Conservation (phyloP, 2,329 filamentous ascomycete genomes). For the Phialemoniopsis sp. region DNA sequence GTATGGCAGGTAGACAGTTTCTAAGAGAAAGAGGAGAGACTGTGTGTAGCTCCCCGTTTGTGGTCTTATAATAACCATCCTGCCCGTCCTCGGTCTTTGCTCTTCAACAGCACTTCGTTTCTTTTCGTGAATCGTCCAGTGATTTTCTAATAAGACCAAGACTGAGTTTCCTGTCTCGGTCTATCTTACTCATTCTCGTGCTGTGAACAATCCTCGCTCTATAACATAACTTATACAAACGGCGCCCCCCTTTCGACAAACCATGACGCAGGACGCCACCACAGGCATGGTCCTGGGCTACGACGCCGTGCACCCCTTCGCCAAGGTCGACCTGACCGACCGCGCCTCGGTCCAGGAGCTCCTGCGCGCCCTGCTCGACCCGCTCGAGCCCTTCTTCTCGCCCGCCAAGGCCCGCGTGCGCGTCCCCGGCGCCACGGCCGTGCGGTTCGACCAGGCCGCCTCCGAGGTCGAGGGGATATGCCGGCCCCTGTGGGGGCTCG, state of each 20-base stretch:
- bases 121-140: too few relatives aligned
- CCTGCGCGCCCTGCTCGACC: constrained; percentile 61
- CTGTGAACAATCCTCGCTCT: too few relatives aligned
- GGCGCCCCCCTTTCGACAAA: neutral
- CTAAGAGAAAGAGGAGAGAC: too few relatives aligned
- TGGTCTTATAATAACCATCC: too few relatives aligned
- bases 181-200: too few relatives aligned
- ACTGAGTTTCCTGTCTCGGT: too few relatives aligned
- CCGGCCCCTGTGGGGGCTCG: constrained; percentile 72
- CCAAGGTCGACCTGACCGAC: constrained; percentile 43
- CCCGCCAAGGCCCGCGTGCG: constrained; percentile 60
- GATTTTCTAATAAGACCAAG: too few relatives aligned
- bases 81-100: too few relatives aligned
- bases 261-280: constrained; percentile 7
- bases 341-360: constrained; percentile 56
- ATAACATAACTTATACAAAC: too few relatives aligned
- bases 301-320: constrained; percentile 50
- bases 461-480: constrained; percentile 75
- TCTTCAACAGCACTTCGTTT: too few relatives aligned
- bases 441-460: constrained; percentile 72
- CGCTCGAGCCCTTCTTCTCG: constrained; percentile 69
- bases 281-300: constrained; percentile 44
- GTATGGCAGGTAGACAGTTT: too few relatives aligned
- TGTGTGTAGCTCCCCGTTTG: too few relatives aligned
- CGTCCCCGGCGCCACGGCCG: constrained; percentile 65